Percentiles rank a stretch among this genome's conserved stretches.
Conservation (phyloP, 1,284 basidiomycete species). For the Stygiomarasmius scandens region DNA sequence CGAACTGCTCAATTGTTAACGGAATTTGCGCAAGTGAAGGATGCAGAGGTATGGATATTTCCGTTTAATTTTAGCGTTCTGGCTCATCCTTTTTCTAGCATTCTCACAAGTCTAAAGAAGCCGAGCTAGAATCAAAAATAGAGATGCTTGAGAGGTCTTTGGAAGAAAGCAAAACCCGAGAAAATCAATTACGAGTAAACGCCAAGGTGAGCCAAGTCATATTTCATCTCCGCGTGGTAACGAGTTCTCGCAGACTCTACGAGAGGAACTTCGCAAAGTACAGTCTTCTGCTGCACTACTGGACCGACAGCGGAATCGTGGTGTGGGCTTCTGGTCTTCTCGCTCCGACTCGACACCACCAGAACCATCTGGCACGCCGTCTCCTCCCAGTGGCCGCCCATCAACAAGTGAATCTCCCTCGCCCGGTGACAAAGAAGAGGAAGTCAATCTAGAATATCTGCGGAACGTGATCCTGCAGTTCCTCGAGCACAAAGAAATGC, state of each 20-base stretch:
- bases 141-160: slow-evolving; percentile 55
- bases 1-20: slow-evolving; percentile 52
- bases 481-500: slow-evolving; percentile 87
- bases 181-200: slow-evolving; percentile 63
- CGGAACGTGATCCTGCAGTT: slow-evolving; percentile 95
- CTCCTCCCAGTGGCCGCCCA: slow-evolving; percentile 41
- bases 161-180: slow-evolving; percentile 67
- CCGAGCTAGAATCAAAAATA: slow-evolving; percentile 48
- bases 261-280: slow-evolving; percentile 91
- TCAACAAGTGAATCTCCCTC: slow-evolving; percentile 44
- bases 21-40: slow-evolving; percentile 53
- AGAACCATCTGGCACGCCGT: slow-evolving; percentile 45
- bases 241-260: slow-evolving; percentile 59
- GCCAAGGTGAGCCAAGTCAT: slow-evolving; percentile 64
- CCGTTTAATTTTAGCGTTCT: not conserved
- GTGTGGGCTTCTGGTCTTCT: slow-evolving; percentile 88
- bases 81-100: slow-evolving; percentile 37
- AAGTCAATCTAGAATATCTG: slow-evolving; percentile 93
- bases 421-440: slow-evolving; percentile 67
- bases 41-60: slow-evolving; percentile 55
- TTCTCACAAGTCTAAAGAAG: slow-evolving; percentile 42
- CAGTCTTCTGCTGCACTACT: slow-evolving; percentile 89
- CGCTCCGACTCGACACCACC: slow-evolving; percentile 39
- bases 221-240: slow-evolving; percentile 10
- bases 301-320: slow-evolving; percentile 87